phyloP scores from a whole-genome alignment of 495 filamentous ascomycete genomes.

The Penicillium cosmopolitanum region DNA sequence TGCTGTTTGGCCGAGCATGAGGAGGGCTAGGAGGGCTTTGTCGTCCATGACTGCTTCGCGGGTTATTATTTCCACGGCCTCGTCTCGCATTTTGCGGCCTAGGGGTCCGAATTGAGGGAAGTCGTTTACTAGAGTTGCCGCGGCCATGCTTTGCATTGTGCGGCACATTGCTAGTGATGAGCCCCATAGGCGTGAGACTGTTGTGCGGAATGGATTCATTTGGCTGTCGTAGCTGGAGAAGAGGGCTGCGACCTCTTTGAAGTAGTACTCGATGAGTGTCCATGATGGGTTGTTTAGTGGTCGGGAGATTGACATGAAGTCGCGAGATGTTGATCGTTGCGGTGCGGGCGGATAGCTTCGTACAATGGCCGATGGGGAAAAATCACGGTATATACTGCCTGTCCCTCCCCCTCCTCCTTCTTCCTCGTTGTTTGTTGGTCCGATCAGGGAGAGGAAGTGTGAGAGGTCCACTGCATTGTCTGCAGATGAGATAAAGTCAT shows the following conservation, averaged over 20 bases:
- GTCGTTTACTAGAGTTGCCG: slow-evolving; percentile 59
- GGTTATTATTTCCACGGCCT: slow-evolving; percentile 52
- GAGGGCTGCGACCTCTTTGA: slow-evolving; percentile 59
- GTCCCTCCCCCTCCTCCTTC: slow-evolving; percentile 22
- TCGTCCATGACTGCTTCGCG: slow-evolving; percentile 49
- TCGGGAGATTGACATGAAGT: slow-evolving; percentile 41
- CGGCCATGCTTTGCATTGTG: slow-evolving; percentile 64
- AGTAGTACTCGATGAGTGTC: slow-evolving; percentile 63
- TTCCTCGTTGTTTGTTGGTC: slow-evolving; percentile 24
- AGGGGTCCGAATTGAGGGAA: slow-evolving; percentile 57
- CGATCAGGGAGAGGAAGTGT: slow-evolving; percentile 35
- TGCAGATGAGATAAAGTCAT: slow-evolving; percentile 32
- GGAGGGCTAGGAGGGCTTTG: slow-evolving; percentile 54
- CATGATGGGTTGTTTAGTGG: slow-evolving; percentile 52
- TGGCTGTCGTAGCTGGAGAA: slow-evolving; percentile 63
- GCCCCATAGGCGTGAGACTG: slow-evolving; percentile 58
- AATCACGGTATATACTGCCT: slow-evolving; percentile 31
- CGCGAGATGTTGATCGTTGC: slow-evolving; percentile 24
- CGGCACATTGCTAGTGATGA: slow-evolving; percentile 60
- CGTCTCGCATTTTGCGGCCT: slow-evolving; percentile 56
- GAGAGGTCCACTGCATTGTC: slow-evolving; percentile 33
- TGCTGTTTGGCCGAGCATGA: slow-evolving; percentile 60
- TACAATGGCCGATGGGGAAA: slow-evolving; percentile 44
- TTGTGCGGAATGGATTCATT: slow-evolving; percentile 61
- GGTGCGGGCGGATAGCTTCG: slow-evolving; percentile 41